Evolutionary conservation across 495 filamentous ascomycete species (phyloP), one percentile per base, ranked within the genome.

Genomic region (Penicillium lagena): DNA sequence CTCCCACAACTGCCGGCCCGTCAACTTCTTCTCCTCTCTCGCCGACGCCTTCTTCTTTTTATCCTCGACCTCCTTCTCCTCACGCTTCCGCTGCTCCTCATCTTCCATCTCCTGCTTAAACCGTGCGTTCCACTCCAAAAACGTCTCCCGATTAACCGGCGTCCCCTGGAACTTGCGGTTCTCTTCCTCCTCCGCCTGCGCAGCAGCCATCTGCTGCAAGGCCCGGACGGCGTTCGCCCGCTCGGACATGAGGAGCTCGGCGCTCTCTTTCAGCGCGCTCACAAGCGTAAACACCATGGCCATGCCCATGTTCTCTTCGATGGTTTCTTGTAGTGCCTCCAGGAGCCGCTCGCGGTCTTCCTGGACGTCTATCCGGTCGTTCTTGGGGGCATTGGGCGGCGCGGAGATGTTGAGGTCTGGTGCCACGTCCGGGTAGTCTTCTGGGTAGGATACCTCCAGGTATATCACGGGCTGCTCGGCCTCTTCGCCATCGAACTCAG

Each of bases 221-320:
- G 70, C 74, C 51, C 80, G 73, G 9, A 78, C 77, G 8, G 75
- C 81, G 7, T 72, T 78, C 39, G 80, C 75, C 15, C 94, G 81
- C 37, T 87, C 80, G 2, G 62, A 47, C 54, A 96, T 80, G 15
- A 99, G 72, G 42, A 78, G 71, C 68, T 99, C 93, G 6, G 88
- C 89, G 31, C 73, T 72, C 45, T 99, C 93, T 57, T 96, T 97
- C 42, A 99, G 65, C 3, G 86, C 80, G 33, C 82, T 86, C 29
- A 90, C 81, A 12, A 99, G 70, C 0, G 90, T 89, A 66, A 96
- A 99, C 0, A 99, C 75, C 93, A 99, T 99, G n/a, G 89, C 86
- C 81, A 95, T 96, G 29, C 93, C 93, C 31, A 97, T 60, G 47
- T 90, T 97, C 64, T 97, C 93, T 47, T 86, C 79, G 29, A 96